Evolutionary conservation across 2,329 filamentous ascomycete species (phyloP).

Genomic region (Paecilomyces fulvus): DNA sequence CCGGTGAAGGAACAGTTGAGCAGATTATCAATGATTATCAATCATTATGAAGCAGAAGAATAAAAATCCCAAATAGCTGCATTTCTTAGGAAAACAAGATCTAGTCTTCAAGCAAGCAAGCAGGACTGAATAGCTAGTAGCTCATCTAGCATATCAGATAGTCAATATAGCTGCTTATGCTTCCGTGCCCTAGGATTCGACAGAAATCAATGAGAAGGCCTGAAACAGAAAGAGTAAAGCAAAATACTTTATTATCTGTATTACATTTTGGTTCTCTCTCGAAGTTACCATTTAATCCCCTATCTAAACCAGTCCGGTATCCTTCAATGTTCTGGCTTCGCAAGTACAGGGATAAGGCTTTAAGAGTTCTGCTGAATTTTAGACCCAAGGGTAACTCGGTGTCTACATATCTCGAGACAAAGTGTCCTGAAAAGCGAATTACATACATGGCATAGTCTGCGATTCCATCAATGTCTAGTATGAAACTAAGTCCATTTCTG

Average conservation of each 20-base stretch:
- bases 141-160: too few relatives aligned
- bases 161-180: too few relatives aligned
- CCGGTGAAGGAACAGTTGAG: too few relatives aligned
- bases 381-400: background rate
- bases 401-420: background rate
- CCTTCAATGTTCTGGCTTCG: background rate
- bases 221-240: too few relatives aligned
- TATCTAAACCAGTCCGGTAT: background rate
- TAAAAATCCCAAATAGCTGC: too few relatives aligned
- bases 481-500: conserved; percentile 37
- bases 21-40: too few relatives aligned
- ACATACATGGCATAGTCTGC: background rate
- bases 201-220: too few relatives aligned
- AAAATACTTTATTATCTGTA: background rate
- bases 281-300: background rate
- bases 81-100: too few relatives aligned
- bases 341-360: background rate
- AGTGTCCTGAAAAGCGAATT: background rate
- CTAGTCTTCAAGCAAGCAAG: too few relatives aligned
- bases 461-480: background rate
- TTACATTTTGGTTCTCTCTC: background rate
- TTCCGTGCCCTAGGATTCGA: too few relatives aligned
- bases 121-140: too few relatives aligned
- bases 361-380: background rate
- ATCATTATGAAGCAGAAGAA: too few relatives aligned